Evolutionary conservation across 129 eudicot genomes (phyloP).

Genomic region (Flaveria bidentis): DNA sequence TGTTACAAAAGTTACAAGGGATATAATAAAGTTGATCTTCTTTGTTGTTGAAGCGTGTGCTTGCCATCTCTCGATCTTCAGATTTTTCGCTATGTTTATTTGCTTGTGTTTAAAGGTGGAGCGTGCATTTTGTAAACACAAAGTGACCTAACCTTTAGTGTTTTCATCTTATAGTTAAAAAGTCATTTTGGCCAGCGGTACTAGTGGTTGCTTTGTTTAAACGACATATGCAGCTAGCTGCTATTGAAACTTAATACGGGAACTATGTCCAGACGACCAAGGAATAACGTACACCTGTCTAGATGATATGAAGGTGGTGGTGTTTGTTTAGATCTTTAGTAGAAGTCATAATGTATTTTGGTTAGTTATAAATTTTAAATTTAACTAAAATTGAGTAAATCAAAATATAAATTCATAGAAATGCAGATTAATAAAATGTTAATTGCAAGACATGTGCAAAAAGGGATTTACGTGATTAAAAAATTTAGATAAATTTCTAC

Average conservation of each 20-base stretch:
- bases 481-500: no score
- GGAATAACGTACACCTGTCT: neutral
- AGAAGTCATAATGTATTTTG: neutral
- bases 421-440: no score
- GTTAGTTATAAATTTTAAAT: neutral
- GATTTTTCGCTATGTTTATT: constrained; percentile 4
- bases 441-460: no score
- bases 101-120: neutral
- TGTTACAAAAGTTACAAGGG: constrained; percentile 95
- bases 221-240: neutral
- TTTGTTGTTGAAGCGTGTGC: constrained; percentile 24
- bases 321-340: neutral
- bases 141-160: neutral
- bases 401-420: no score
- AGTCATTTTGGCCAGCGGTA: neutral
- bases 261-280: neutral
- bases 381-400: no score
- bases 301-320: neutral
- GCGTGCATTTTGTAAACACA: neutral
- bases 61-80: constrained; percentile 43
- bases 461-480: no score
- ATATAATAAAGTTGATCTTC: constrained; percentile 81
- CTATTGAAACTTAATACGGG: neutral
- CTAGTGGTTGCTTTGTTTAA: neutral
- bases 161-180: neutral